These are phyloP conservation scores for Carnegiea gigantea DNA, from an alignment of 179 eudicot genomes.

Conservation along the genomic window DNA sequence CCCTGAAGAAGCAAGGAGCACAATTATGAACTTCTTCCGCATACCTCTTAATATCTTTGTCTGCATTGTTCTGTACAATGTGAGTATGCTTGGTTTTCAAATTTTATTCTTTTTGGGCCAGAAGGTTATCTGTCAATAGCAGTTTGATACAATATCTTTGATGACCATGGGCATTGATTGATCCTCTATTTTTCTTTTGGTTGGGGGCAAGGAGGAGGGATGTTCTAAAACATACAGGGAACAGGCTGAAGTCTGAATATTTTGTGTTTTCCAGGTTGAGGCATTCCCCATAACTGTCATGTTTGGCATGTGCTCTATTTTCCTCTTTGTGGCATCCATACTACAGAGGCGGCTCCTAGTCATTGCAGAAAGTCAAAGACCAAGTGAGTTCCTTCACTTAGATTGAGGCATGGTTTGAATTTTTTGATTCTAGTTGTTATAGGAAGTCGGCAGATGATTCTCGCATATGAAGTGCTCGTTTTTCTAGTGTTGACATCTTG, in stretches of 20 bases:
- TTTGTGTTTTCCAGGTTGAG: slow-evolving; percentile 46
- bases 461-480: not conserved
- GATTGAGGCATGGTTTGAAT: not conserved
- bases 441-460: not conserved
- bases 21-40: slow-evolving; percentile 66
- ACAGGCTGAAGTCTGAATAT: not conserved
- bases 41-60: slow-evolving; percentile 54
- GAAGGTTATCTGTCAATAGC: not conserved
- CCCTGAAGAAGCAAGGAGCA: slow-evolving; percentile 89
- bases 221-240: not conserved
- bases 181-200: not conserved
- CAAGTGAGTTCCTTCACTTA: slow-evolving; percentile 55
- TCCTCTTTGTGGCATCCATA: slow-evolving; percentile 68
- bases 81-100: slow-evolving; percentile 27
- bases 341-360: slow-evolving; percentile 59
- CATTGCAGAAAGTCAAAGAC: slow-evolving; percentile 54
- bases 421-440: not conserved
- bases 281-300: slow-evolving; percentile 78
- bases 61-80: slow-evolving; percentile 74
- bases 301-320: slow-evolving; percentile 86
- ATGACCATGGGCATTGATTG: not conserved
- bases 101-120: not conserved
- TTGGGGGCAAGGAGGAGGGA: not conserved
- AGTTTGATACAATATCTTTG: not conserved
- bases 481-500: not conserved